Conservation (phyloP, 805 yeast species). For the Candida insectalens region DNA sequence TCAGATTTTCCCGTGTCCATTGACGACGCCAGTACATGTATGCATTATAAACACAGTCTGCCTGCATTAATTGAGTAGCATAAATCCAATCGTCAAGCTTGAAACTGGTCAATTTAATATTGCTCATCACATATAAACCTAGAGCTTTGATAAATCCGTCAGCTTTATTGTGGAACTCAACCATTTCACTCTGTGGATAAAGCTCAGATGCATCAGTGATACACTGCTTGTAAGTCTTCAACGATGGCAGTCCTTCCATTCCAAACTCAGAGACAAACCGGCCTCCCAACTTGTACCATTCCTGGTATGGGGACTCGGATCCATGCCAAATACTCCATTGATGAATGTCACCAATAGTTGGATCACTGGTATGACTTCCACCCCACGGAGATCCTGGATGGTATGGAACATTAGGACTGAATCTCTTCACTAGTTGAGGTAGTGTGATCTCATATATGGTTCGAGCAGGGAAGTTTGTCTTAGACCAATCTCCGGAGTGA, state of each 20-base stretch:
- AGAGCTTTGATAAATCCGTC: slow-evolving; percentile 36
- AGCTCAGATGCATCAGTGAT: slow-evolving; percentile 29
- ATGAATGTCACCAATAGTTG: slow-evolving; percentile 38
- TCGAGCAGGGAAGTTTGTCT: slow-evolving; percentile 34
- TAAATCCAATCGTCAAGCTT: slow-evolving; percentile 35
- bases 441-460: slow-evolving; percentile 29
- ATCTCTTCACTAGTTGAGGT: slow-evolving; percentile 25
- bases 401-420: slow-evolving; percentile 22
- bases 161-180: slow-evolving; percentile 41
- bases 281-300: slow-evolving; percentile 37
- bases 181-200: slow-evolving; percentile 33
- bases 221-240: slow-evolving; percentile 24
- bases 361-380: slow-evolving; percentile 26
- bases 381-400: slow-evolving; percentile 44
- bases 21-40: slow-evolving; percentile 36
- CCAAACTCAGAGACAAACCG: slow-evolving; percentile 47
- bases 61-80: slow-evolving; percentile 43
- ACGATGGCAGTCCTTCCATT: slow-evolving; percentile 36
- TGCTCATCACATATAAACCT: slow-evolving; percentile 36
- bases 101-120: slow-evolving; percentile 22
- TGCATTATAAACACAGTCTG: slow-evolving; percentile 39
- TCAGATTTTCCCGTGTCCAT: slow-evolving; percentile 28
- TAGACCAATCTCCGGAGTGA: slow-evolving; percentile 19
- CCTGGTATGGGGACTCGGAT: slow-evolving; percentile 36
- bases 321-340: slow-evolving; percentile 57